Base-by-base conservation (phyloP, 805 yeast genomes). In the Myxozyma lipomycoides region DNA sequence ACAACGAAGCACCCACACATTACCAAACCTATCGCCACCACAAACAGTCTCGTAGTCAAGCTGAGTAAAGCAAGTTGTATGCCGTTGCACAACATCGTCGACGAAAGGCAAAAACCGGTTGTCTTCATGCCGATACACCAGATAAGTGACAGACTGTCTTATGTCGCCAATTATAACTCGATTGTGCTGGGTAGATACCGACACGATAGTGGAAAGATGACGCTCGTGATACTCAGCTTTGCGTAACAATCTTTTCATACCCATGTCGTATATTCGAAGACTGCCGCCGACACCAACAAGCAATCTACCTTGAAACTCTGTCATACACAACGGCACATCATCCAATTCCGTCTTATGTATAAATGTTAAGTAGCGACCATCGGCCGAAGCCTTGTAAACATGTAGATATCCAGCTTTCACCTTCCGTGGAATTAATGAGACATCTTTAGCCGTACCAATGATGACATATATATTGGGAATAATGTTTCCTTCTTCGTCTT, bases 21-120 rank as follows among this genome's bases (percentile, higher is more conserved):
- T 86, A 0, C 98, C 97, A 67, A 85, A 88, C 62, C 82, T 83
- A 64, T 93, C 98, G 12, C 96, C 96, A 1, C 86, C 87, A 37
- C 84, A 70, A 0, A 85, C 78, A 0, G 96, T 88, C 49, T 80
- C 81, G 55, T 79, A 77, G 64, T 93, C 98, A 3, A 93, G 67
- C 56, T 79, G 68, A 2, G 73, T 62, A 39, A 84, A 59, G 2
- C 81, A 60, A 0, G 95, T 83, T 2, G 84, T 74, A 61, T 84
- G 85, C 28, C 96, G 71, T 30, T 81, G 73, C 35, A 83, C 68
- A 0, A 74, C 65, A 67, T 93, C 98, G 62, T 82, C 89, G 1
- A 81, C 82, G 50, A 90, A 70, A 1, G 84, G 78, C 5, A 79
- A 62, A 60, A 91, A 85, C 18, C 44, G 39, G 42, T 60, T 58